A percentile compares a stretch with the other conserved stretches of the same genome.
These are phyloP conservation scores for Gossypium gossypioides DNA, from an alignment of 441 rosid genomes.

Conservation along the genomic window DNA sequence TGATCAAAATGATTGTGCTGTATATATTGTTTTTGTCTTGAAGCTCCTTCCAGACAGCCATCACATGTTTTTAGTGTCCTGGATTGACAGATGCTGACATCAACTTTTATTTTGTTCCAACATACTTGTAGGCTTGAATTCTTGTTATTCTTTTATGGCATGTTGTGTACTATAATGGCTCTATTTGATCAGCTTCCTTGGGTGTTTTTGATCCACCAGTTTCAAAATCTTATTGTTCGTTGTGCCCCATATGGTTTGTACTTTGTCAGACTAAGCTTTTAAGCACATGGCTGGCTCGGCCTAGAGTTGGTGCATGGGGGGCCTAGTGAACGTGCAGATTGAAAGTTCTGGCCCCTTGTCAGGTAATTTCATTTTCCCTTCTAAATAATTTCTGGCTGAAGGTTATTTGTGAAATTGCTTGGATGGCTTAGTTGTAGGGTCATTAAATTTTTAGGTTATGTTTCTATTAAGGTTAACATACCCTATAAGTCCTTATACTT, in stretches of 20 bases:
- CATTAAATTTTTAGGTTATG: neutral
- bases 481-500: too few relatives aligned
- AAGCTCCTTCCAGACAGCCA: neutral
- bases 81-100: neutral
- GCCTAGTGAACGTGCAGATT: neutral
- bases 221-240: neutral
- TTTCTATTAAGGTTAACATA: neutral
- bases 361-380: neutral
- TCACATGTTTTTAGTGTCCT: neutral
- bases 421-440: neutral
- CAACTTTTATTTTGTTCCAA: neutral
- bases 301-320: neutral
- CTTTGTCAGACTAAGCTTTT: slow-evolving; percentile 1
- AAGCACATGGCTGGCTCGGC: slow-evolving; percentile 21
- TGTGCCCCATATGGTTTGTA: slow-evolving; percentile 14
- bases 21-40: neutral
- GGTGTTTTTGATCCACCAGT: slow-evolving; percentile 12
- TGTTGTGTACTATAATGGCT: neutral
- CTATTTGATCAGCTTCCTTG: neutral
- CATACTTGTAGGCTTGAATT: neutral
- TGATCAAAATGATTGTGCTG: neutral
- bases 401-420: neutral
- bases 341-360: neutral
- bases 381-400: neutral
- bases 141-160: neutral